These are phyloP conservation scores for Tephrocybe sp. DNA, from an alignment of 768 basidiomycete species.

Conservation along the genomic window DNA sequence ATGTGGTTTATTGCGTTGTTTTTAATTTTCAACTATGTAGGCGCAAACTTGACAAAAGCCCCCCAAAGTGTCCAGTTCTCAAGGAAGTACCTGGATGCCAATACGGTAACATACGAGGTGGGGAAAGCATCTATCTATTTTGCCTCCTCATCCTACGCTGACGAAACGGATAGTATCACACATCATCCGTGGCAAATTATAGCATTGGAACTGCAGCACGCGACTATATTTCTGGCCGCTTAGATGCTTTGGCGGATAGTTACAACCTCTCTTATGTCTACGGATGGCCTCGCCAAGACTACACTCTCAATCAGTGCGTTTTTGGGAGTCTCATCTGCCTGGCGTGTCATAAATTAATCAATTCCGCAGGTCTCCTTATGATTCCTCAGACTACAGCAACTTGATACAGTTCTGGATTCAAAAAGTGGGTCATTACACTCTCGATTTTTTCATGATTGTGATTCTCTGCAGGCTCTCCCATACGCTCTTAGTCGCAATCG, in stretches of 20 bases:
- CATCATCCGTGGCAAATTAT: slow-evolving; percentile 37
- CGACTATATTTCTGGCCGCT: slow-evolving; percentile 48
- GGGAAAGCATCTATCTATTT: slow-evolving; percentile 8
- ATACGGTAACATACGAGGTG: slow-evolving; percentile 74
- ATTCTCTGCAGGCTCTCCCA: slow-evolving; percentile 45
- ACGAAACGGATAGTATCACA: slow-evolving; percentile 55
- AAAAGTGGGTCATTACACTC: slow-evolving; percentile 30
- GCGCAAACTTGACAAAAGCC: background rate
- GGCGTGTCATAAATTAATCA: background rate
- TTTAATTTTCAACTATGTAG: background rate
- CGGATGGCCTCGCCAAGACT: slow-evolving; percentile 76
- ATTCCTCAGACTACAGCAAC: slow-evolving; percentile 50
- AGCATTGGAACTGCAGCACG: slow-evolving; percentile 65
- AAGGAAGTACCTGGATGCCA: slow-evolving; percentile 76
- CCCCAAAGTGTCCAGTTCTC: slow-evolving; percentile 56
- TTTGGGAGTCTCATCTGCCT: too few relatives aligned
- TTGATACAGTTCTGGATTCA: slow-evolving; percentile 58
- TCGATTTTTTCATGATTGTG: slow-evolving; percentile 2
- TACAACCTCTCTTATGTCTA: slow-evolving; percentile 66
- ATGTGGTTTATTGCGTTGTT: background rate
- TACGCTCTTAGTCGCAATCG: slow-evolving; percentile 59
- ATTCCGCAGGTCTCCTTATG: slow-evolving; percentile 48
- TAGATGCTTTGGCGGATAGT: slow-evolving; percentile 47
- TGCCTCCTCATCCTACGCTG: background rate
- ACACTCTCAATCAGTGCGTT: slow-evolving; percentile 59